These are phyloP conservation scores for Cyanodermella asteris DNA, from an alignment of 2,329 filamentous ascomycete species.

Conservation along the genomic window DNA sequence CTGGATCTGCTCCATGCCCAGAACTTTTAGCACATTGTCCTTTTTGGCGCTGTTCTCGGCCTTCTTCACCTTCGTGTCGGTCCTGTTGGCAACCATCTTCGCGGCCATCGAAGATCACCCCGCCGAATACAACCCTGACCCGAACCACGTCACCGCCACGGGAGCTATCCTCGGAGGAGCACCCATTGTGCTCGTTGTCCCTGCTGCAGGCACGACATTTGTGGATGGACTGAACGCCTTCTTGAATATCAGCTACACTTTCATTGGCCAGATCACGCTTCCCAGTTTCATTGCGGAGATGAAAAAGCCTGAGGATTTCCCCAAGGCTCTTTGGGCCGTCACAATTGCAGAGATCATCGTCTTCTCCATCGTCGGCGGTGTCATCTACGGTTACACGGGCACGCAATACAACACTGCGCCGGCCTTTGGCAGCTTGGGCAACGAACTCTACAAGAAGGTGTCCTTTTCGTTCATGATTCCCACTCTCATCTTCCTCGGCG, in stretches of 20 bases:
- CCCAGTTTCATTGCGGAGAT: constrained; percentile 93
- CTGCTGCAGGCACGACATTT: constrained; percentile 51
- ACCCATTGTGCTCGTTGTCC: constrained; percentile 46
- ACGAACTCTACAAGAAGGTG: constrained; percentile 60
- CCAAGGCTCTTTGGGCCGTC: constrained; percentile 77
- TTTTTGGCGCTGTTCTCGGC: constrained; percentile 62
- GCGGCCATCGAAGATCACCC: constrained; percentile 56
- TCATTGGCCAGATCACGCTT: constrained; percentile 85
- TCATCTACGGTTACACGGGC: constrained; percentile 74
- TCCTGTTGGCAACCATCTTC: constrained; percentile 66
- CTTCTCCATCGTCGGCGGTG: constrained; percentile 59
- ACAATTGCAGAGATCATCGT: constrained; percentile 73
- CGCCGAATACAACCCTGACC: constrained; percentile 36
- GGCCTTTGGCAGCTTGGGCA: constrained; percentile 64
- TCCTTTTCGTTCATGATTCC: constrained; percentile 91
- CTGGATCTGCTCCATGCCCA: constrained; percentile 58
- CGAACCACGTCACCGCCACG: constrained; percentile 14
- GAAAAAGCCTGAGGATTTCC: constrained; percentile 61
- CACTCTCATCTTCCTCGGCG: constrained; percentile 77
- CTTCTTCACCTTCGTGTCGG: constrained; percentile 74
- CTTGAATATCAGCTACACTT: constrained; percentile 88
- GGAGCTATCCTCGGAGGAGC: constrained; percentile 26
- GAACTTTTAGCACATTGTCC: constrained; percentile 63
- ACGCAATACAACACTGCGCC: constrained; percentile 75
- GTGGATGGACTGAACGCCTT: constrained; percentile 70